These are phyloP conservation scores for Thalassiosira profunda DNA, from an alignment of 108 stramenopile species.

Conservation along the genomic window DNA sequence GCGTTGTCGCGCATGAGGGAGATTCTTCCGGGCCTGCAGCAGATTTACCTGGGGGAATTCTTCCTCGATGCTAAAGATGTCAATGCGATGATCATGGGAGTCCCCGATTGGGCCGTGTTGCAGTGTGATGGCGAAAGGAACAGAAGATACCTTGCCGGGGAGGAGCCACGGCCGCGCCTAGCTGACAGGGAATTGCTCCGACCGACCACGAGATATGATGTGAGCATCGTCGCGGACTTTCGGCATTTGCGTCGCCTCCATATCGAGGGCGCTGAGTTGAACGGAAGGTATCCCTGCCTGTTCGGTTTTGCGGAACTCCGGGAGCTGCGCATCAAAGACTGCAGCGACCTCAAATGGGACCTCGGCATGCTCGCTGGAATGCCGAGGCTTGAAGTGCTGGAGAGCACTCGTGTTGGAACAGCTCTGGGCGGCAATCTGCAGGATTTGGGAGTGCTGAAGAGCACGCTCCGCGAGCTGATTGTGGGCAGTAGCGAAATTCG, in stretches of 20 bases:
- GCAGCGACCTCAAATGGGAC: not conserved
- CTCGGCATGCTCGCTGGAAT: not conserved
- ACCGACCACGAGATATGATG: no score
- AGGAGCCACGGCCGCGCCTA: no score
- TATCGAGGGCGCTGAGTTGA: not conserved
- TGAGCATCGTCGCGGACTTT: not conserved
- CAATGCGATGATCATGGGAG: no score
- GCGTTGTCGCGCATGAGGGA: no score
- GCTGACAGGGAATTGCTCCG: no score
- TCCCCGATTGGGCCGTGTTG: no score
- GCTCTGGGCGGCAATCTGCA: not conserved
- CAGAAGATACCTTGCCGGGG: no score
- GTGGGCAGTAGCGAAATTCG: not conserved
- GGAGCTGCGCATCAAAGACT: not conserved
- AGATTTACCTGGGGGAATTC: no score
- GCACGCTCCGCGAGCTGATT: not conserved
- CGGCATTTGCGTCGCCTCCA: not conserved
- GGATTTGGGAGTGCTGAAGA: not conserved
- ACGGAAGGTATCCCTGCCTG: conserved; percentile 3
- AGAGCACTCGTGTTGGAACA: not conserved
- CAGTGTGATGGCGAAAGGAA: no score
- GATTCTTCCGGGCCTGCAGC: no score
- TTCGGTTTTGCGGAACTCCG: not conserved
- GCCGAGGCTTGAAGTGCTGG: not conserved
- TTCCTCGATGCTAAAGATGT: no score